These are phyloP conservation scores for Leavenworthia alabamica DNA, from an alignment of 345 rosid species.

Conservation along the genomic window DNA sequence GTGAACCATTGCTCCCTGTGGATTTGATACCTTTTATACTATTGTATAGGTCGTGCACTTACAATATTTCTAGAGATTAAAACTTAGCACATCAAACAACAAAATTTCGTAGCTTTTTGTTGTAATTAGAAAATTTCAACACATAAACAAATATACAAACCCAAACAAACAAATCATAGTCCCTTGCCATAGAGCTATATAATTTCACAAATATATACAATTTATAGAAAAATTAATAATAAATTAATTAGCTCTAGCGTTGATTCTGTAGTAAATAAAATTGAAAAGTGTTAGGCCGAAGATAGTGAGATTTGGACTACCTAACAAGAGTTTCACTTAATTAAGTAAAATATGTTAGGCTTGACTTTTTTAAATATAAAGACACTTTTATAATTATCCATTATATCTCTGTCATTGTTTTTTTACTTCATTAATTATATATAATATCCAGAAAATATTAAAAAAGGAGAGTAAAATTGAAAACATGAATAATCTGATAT, in stretches of 20 bases:
- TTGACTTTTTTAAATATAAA: slow-evolving; percentile 12
- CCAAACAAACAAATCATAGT: too few relatives aligned
- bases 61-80: too few relatives aligned
- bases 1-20: too few relatives aligned
- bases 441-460: too few relatives aligned
- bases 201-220: too few relatives aligned
- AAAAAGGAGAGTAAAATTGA: neutral
- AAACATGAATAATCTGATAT: slow-evolving; percentile 34
- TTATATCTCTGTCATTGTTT: slow-evolving; percentile 7
- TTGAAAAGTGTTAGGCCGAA: slow-evolving; percentile 23
- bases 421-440: slow-evolving; percentile 16
- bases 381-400: slow-evolving; percentile 13
- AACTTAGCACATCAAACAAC: too few relatives aligned
- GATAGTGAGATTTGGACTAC: slow-evolving; percentile 22
- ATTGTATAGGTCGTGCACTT: too few relatives aligned
- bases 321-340: slow-evolving; percentile 28
- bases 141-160: too few relatives aligned
- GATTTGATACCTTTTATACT: too few relatives aligned
- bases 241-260: neutral
- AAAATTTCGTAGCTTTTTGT: too few relatives aligned
- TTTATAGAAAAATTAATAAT: neutral
- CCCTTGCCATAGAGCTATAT: too few relatives aligned
- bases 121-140: too few relatives aligned
- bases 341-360: slow-evolving; percentile 31
- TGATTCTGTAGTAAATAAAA: neutral